Percentiles rank a stretch among this genome's conserved stretches.
These are phyloP conservation scores for Cryphonectria japonica DNA, from an alignment of 2,329 filamentous ascomycete genomes.

Conservation along the genomic window DNA sequence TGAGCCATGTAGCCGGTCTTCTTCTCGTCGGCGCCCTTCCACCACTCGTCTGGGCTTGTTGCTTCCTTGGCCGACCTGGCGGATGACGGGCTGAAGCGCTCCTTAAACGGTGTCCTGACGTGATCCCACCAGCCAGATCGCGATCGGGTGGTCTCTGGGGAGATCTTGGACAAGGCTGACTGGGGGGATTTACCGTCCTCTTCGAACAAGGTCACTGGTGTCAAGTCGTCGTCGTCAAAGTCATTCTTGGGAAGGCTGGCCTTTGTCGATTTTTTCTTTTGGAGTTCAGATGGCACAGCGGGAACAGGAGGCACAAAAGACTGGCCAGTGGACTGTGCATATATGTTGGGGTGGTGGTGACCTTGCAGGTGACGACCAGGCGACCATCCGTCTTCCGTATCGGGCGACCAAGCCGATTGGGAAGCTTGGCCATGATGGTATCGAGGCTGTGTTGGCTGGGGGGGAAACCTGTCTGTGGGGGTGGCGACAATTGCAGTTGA, in stretches of 20 bases:
- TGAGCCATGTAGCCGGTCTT: slow-evolving; percentile 18
- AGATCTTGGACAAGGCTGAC: slow-evolving; percentile 43
- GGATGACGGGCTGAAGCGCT: slow-evolving; percentile 46
- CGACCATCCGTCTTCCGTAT: slow-evolving; percentile 56
- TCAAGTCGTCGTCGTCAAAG: slow-evolving; percentile 56
- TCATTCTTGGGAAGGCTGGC: slow-evolving; percentile 35
- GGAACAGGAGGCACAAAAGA: slow-evolving; percentile 63
- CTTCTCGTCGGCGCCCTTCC: slow-evolving; percentile 40
- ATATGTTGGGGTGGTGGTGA: slow-evolving; percentile 57
- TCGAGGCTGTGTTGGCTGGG: slow-evolving; percentile 32
- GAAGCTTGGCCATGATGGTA: slow-evolving; percentile 36
- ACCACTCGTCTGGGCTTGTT: slow-evolving; percentile 43
- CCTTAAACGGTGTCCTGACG: slow-evolving; percentile 70
- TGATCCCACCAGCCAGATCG: slow-evolving; percentile 80
- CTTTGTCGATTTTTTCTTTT: slow-evolving; percentile 39
- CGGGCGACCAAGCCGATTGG: slow-evolving; percentile 64
- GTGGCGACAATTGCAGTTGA: slow-evolving; percentile 51
- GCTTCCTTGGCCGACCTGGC: slow-evolving; percentile 34
- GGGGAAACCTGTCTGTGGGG: slow-evolving; percentile 38
- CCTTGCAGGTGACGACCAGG: slow-evolving; percentile 48
- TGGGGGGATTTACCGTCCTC: slow-evolving; percentile 58
- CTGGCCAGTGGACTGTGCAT: slow-evolving; percentile 55
- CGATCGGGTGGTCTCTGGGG: slow-evolving; percentile 55
- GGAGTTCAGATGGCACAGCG: slow-evolving; percentile 53
- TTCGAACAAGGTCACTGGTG: slow-evolving; percentile 70